phyloP scores from a whole-genome alignment of 352 stramenopile species.

The Aphanomyces invadans region DNA sequence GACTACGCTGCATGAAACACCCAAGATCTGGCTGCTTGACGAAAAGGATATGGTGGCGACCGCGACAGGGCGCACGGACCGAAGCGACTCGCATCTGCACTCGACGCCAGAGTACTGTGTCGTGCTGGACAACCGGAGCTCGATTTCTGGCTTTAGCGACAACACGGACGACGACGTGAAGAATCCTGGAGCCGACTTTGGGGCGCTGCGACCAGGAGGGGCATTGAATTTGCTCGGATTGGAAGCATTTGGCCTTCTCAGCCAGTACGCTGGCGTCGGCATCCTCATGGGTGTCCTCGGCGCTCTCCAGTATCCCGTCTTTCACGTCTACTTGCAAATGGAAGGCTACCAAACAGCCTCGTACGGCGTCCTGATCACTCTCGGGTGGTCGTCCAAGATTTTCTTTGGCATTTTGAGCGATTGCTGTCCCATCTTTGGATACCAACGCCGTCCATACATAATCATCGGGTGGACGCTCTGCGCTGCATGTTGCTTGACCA shows the following conservation, averaged over 20 bases:
- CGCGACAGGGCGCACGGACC: not conserved
- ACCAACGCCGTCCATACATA: constrained; percentile 31
- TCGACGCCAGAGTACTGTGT: not conserved
- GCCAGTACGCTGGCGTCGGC: constrained; percentile 45
- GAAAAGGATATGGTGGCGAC: not conserved
- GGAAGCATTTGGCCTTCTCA: constrained; percentile 34
- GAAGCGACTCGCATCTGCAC: too few relatives aligned
- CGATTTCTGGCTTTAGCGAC: not conserved
- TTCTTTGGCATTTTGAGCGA: constrained; percentile 40
- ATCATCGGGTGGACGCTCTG: constrained; percentile 38
- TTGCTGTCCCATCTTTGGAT: constrained; percentile 33
- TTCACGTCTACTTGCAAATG: not conserved
- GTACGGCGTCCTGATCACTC: constrained; percentile 28
- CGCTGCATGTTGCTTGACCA: constrained; percentile 35
- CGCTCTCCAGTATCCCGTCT: not conserved
- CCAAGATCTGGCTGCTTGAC: not conserved
- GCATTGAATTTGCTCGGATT: constrained; percentile 27
- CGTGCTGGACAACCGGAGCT: not conserved
- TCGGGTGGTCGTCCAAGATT: constrained; percentile 48
- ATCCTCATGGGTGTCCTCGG: constrained; percentile 37
- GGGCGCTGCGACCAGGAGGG: not conserved
- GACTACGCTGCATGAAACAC: not conserved
- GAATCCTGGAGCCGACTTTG: too few relatives aligned
- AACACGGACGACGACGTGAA: not conserved
- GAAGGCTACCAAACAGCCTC: constrained; percentile 1